phyloP scores from a whole-genome alignment of 2,329 filamentous ascomycete genomes.

The Mariannaea elegans region DNA sequence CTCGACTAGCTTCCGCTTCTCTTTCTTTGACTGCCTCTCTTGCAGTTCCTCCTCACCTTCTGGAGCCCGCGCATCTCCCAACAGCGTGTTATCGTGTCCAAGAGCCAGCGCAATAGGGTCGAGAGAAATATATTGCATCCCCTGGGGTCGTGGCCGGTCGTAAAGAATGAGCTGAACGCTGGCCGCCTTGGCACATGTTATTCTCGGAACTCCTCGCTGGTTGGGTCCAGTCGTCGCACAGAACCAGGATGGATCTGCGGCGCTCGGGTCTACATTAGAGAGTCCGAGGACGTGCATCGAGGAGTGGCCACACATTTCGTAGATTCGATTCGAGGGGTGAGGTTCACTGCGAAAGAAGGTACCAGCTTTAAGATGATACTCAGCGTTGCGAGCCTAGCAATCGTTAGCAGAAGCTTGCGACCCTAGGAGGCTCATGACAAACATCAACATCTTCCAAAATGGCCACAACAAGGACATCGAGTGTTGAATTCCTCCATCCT shows the following conservation, averaged over 20 bases:
- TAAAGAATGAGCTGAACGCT: constrained; percentile 91
- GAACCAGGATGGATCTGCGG: constrained; percentile 74
- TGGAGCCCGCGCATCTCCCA: constrained; percentile 51
- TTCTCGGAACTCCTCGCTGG: constrained; percentile 66
- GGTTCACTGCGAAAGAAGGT: constrained; percentile 84
- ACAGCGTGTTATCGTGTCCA: constrained; percentile 70
- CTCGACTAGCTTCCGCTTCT: constrained; percentile 75
- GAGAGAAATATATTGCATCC: constrained; percentile 97
- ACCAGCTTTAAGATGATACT: constrained; percentile 84
- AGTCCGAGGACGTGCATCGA: constrained; percentile 88
- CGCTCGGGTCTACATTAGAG: constrained; percentile 68
- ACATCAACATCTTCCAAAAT: constrained; percentile 93
- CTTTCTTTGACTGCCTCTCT: constrained; percentile 64
- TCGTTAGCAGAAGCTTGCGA: constrained; percentile 35
- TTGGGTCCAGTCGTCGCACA: constrained; percentile 64
- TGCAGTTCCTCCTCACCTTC: constrained; percentile 79
- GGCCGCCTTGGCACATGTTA: constrained; percentile 76
- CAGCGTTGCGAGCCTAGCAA: constrained; percentile 76
- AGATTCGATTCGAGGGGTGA: constrained; percentile 82
- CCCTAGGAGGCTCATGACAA: constrained; percentile 41
- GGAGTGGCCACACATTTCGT: constrained; percentile 82
- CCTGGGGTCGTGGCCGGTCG: constrained; percentile 81
- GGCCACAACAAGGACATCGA: constrained; percentile 90
- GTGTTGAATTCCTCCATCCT: constrained; percentile 92
- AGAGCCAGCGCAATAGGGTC: constrained; percentile 88